phyloP scores from a whole-genome alignment of 129 eudicot species.

The Scalesia atractyloides region DNA sequence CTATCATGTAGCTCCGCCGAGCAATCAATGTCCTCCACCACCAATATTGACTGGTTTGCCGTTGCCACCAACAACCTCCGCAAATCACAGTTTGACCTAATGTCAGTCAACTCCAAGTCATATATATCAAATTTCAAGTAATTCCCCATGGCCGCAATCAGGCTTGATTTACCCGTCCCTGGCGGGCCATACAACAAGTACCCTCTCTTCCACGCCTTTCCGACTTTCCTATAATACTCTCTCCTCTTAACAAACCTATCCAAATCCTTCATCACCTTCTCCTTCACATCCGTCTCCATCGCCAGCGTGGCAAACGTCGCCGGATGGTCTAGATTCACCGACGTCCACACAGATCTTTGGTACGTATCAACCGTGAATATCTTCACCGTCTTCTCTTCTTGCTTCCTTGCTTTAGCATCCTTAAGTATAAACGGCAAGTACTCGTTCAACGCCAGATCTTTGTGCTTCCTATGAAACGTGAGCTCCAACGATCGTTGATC shows the following conservation, averaged over 20 bases:
- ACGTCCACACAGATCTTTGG: constrained; percentile 29
- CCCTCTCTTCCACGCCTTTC: constrained; percentile 89
- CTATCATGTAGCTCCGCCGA: constrained; percentile 42
- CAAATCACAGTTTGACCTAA: constrained; percentile 47
- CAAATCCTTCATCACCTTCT: constrained; percentile 52
- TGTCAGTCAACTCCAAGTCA: constrained; percentile 60
- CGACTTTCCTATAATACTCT: constrained; percentile 55
- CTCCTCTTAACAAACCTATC: constrained; percentile 59
- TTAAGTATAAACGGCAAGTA: constrained; percentile 56
- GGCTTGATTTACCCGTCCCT: constrained; percentile 68
- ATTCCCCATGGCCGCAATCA: constrained; percentile 77
- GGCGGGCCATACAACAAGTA: constrained; percentile 81
- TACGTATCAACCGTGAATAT: constrained; percentile 41
- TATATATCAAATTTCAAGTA: constrained; percentile 64
- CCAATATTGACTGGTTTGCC: constrained; percentile 47
- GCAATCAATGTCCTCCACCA: constrained; percentile 67
- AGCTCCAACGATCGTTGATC: constrained; percentile 55
- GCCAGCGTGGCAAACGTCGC: constrained; percentile 64
- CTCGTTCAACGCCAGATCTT: constrained; percentile 40
- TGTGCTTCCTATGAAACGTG: constrained; percentile 50
- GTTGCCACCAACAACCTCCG: constrained; percentile 46
- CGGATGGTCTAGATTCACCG: constrained; percentile 67
- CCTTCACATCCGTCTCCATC: constrained; percentile 52
- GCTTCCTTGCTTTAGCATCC: constrained; percentile 37
- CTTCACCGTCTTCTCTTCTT: constrained; percentile 43